Percentiles rank a stretch among this genome's conserved stretches.
Conservation (phyloP, 2,329 filamentous ascomycete genomes). For the Sporothrix protearum region DNA sequence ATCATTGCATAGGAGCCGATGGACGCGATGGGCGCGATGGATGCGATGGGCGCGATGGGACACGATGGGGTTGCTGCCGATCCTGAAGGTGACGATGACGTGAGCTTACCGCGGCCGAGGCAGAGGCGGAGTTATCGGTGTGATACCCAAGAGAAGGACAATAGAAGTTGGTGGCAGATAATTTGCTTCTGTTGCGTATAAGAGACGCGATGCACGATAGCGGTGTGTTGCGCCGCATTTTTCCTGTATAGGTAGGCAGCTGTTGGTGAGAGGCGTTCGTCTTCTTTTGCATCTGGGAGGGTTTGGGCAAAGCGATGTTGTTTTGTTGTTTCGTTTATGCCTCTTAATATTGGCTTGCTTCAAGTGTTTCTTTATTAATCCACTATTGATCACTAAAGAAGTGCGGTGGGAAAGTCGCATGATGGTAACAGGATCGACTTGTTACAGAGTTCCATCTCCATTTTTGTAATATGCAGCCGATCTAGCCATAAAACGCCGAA, state of each 20-base stretch:
- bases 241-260: neutral
- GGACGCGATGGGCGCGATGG: neutral
- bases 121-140: neutral
- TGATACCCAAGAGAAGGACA: conserved; percentile 20
- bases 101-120: neutral
- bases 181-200: neutral
- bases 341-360: neutral
- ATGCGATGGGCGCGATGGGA: neutral
- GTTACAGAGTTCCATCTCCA: neutral
- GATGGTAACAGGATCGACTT: neutral
- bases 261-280: neutral
- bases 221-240: neutral
- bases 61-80: neutral
- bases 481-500: conserved; percentile 2
- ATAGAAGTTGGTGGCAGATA: neutral
- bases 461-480: neutral
- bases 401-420: neutral
- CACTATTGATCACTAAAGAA: neutral
- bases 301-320: neutral
- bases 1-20: conserved; percentile 30
- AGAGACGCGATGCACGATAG: neutral
- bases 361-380: neutral
- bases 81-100: neutral
- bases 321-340: neutral
- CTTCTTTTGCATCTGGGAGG: neutral